phyloP scores from a whole-genome alignment of 1,284 basidiomycete genomes.

The Apiotrichum siamense region DNA sequence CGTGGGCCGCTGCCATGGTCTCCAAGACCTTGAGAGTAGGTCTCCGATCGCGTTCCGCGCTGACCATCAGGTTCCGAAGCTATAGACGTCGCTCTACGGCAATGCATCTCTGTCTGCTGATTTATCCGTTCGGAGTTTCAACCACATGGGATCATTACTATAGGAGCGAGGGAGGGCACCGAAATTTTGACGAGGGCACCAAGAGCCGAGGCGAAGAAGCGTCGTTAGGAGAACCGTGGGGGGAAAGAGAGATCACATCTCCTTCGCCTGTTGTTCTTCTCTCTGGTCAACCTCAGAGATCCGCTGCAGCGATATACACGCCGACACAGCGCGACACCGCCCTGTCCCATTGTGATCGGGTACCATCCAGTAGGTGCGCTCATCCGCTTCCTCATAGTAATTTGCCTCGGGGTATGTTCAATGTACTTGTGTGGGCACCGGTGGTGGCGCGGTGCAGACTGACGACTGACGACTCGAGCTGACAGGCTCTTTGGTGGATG shows the following conservation, averaged over 20 bases:
- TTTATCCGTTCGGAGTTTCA: too few species aligned
- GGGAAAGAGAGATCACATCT: not conserved
- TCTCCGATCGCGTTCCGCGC: not conserved
- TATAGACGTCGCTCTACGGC: not conserved
- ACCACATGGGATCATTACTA: too few species aligned
- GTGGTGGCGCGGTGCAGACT: too few species aligned
- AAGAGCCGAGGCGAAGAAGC: not conserved
- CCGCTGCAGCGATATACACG: not conserved
- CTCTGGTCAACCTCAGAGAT: constrained; percentile 5
- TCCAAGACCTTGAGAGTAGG: constrained; percentile 79
- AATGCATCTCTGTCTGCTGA: constrained; percentile 1
- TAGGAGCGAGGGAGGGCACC: too few species aligned
- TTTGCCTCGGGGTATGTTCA: too few species aligned
- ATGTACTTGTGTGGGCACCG: too few species aligned
- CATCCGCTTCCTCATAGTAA: too few species aligned
- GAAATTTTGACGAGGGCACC: too few species aligned
- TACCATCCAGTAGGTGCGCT: too few species aligned
- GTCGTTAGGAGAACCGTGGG: not conserved
- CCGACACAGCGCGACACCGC: not conserved
- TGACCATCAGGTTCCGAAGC: constrained; percentile 2
- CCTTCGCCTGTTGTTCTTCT: not conserved
- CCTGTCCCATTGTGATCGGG: too few species aligned
- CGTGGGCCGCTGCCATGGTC: constrained; percentile 90
- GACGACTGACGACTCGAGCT: too few species aligned
- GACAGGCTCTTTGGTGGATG: too few species aligned